Base-by-base conservation (phyloP, 179 eudicot genomes). In the Silene vulgaris region DNA sequence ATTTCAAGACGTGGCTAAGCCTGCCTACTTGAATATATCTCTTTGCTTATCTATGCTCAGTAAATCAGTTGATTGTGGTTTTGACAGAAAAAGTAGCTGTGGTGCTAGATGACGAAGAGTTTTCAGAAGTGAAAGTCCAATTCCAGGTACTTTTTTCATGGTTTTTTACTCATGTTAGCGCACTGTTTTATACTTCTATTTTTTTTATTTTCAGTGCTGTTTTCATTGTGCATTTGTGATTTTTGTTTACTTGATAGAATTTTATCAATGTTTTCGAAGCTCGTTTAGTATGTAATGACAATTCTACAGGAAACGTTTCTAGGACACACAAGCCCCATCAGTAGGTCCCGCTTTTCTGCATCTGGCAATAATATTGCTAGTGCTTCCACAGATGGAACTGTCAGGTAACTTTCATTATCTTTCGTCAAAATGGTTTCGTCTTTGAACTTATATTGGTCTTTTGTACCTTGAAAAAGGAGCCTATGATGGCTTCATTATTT, bases 321-420 rank as follows among this genome's bases (percentile, higher is more conserved):
- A 73, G 98, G 97, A 74, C 98, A 94, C 78, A 94, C 98, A 81
- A 89, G 96, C 85, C 90, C 96, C 59, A 94, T 94, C 60, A 94
- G 86, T 79, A 80, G 89, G 76, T 92, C 95, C 76, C 92, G 98
- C 62, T 92, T 94, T 85, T 94, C 98, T 86, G 92, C 94, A 56
- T 86, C 96, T 63, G 98, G 98, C 21, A 87, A 92, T 80, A 92
- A 90, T 79, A 88, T 94, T 84, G 98, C 98, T 45, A 94, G 98
- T 83, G 98, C 97, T 82, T 94, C 98, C 72, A 52, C 80, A 67
- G 98, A 94, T 90, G 97, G 98, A 80, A 89, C 98, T 68, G 98
- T 92, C 81, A 94, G 98, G 98, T 92, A 85, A 57, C 28, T 78
- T 54, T 28, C 64, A 21, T 59, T 11, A 40, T 57, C 20, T n/a